Base-by-base conservation (phyloP, 2,329 filamentous ascomycete genomes). In the Scytalidium sp. region DNA sequence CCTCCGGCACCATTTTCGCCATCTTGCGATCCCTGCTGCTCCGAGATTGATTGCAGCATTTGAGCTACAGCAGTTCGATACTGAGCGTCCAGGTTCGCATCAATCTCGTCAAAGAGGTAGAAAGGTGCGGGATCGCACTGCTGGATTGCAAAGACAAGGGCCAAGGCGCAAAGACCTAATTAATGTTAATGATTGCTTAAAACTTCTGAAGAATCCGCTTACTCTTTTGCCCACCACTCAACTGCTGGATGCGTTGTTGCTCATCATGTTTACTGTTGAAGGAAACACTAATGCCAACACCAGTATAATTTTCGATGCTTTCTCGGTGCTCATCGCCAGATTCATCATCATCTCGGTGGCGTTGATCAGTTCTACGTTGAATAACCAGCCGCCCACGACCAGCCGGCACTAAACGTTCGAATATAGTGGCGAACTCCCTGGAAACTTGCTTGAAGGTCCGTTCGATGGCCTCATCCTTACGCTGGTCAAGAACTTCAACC, bases 181-280 rank as follows among this genome's bases (percentile, higher is more conserved):
- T 36, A 15, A 45, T 42, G 23, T 54, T 41, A 52, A 11, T 22
- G 46, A 54, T 62, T 55, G 63, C 56, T 22, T 19, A 43, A 23
- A 32, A 40, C 13, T 32, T 3, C 3, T 27, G 36, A 21, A 39
- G 22, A 21, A 40, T 27, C 22, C 25, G 73, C 85, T 78, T 72
- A 91, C 90, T 96, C 80, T 99, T 99, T 65, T 99, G 94, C 25
- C 94, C 94, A 75, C 94, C 94, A 60, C 89, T 95, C 55, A 99
- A 83, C 70, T 99, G 94, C 70, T 97, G 91, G 61, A 99, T 97
- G 55, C 91, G 88, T 68, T 99, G 94, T 70, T 99, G 94, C 65
- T 99, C 94, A 62, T 99, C 94, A 57, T 96, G 88, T 71, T 97
- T 97, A 60, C 90, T 96, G 75, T 99, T 99, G 79, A 99, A 99